Percentiles rank a stretch among this genome's conserved stretches.
Evolutionary conservation across 2,329 filamentous ascomycete species (phyloP).

Genomic region (Hypoxylon sp.): DNA sequence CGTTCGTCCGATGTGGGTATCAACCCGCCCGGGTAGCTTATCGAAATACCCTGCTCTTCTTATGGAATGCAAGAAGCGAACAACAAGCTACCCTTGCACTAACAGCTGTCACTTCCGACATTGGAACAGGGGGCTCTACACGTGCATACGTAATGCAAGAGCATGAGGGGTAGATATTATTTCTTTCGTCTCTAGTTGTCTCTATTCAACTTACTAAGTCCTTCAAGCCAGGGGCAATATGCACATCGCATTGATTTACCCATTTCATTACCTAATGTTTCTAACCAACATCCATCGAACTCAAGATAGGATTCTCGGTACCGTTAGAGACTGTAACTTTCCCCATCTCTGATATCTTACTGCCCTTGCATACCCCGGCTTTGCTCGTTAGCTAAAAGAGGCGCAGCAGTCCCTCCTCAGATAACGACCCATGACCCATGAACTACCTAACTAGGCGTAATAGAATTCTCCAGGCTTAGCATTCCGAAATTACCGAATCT

Average conservation of each 20-base stretch:
- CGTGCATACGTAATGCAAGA: conserved; percentile 7
- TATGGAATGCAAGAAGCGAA: conserved; percentile 8
- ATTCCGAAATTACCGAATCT: conserved; percentile 3
- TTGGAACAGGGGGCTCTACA: background rate
- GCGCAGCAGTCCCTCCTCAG: background rate
- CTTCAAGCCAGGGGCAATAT: background rate
- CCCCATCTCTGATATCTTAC: conserved; percentile 1
- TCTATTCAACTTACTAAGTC: background rate
- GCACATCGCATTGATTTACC: conserved; percentile 4
- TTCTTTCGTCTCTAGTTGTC: background rate
- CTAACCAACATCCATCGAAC: background rate
- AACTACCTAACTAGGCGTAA: background rate
- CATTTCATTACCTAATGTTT: background rate
- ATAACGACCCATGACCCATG: background rate
- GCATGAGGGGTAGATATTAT: conserved; percentile 18
- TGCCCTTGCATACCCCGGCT: conserved; percentile 5
- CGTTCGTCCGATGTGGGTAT: conserved; percentile 22
- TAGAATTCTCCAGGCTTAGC: background rate
- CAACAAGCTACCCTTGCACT: conserved; percentile 15
- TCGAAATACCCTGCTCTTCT: conserved; percentile 7
- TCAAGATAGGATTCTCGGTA: conserved; percentile 2
- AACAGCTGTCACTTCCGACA: background rate
- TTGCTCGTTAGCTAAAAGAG: background rate
- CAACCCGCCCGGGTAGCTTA: conserved; percentile 18
- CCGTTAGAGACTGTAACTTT: background rate